A percentile compares a stretch with the other conserved stretches of the same genome.
Conservation (phyloP, 1,284 basidiomycete genomes). For the Lentinus polychrous region DNA sequence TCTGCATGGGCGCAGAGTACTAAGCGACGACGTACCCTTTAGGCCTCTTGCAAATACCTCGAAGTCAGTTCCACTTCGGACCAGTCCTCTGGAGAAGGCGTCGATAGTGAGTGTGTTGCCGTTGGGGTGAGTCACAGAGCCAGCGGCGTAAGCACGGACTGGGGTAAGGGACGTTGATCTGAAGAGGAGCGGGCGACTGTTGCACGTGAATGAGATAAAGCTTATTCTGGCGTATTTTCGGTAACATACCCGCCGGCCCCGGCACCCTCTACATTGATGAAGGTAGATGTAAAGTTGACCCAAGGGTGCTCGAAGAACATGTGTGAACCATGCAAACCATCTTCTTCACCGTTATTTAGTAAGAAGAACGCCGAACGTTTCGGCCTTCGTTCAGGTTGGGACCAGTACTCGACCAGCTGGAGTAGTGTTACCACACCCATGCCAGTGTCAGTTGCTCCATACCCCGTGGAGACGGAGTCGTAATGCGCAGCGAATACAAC, state of each 20-base stretch:
- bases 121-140: constrained; percentile 50
- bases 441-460: constrained; percentile 71
- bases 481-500: constrained; percentile 77
- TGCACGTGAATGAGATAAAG: constrained; percentile 1
- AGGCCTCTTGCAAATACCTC: constrained; percentile 40
- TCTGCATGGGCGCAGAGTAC: background rate
- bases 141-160: constrained; percentile 39
- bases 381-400: constrained; percentile 33
- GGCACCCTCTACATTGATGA: constrained; percentile 77
- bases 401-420: constrained; percentile 57
- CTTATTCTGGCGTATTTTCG: background rate
- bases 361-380: constrained; percentile 66
- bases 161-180: constrained; percentile 49
- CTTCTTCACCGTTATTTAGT: constrained; percentile 79
- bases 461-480: constrained; percentile 71
- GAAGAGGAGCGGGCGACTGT: constrained; percentile 60
- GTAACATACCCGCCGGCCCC: constrained; percentile 62
- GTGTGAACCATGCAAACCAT: constrained; percentile 65
- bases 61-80: constrained; percentile 64
- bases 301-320: constrained; percentile 64
- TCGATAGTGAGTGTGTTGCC: constrained; percentile 60
- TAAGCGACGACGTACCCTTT: constrained; percentile 10
- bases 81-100: constrained; percentile 49
- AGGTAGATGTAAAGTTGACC: constrained; percentile 55
- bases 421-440: constrained; percentile 66